phyloP scores from a whole-genome alignment of 2,329 filamentous ascomycete species.

The Cadophora malorum region DNA sequence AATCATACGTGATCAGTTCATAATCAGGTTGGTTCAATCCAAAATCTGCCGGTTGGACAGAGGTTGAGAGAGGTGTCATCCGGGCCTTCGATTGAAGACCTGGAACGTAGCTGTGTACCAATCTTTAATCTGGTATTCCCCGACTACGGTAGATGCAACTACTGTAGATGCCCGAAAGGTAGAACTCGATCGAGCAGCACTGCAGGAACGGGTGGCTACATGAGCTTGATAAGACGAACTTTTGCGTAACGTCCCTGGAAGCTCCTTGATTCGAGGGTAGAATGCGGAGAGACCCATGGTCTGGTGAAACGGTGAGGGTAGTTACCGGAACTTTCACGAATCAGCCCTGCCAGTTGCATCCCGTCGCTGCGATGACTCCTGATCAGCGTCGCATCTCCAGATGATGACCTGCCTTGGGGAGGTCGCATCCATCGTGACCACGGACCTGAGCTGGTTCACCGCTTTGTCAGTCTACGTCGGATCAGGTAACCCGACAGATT shows the following conservation, averaged over 20 bases:
- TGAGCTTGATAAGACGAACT: constrained; percentile 35
- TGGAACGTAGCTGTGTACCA: constrained; percentile 14
- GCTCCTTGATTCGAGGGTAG: constrained; percentile 39
- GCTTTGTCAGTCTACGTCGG: constrained; percentile 32
- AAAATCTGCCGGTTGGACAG: constrained; percentile 28
- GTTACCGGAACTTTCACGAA: constrained; percentile 24
- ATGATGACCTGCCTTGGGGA: constrained; percentile 11
- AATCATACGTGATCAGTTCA: constrained; percentile 7
- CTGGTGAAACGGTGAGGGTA: constrained; percentile 25
- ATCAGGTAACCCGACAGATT: constrained; percentile 34
- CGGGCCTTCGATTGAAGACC: constrained; percentile 16
- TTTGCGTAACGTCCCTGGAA: constrained; percentile 29
- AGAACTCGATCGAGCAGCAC: constrained; percentile 38
- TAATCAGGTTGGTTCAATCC: constrained; percentile 17
- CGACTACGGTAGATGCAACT: constrained; percentile 28
- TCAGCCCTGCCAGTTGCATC: constrained; percentile 43
- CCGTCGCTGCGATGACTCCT: constrained; percentile 22
- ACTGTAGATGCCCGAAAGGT: constrained; percentile 32
- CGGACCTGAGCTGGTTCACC: constrained; percentile 32
- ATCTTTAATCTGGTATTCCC: constrained; percentile 34
- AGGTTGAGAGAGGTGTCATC: constrained; percentile 8
- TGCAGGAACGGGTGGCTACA: constrained; percentile 43
- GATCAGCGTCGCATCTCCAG: constrained; percentile 22
- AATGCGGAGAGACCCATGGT: constrained; percentile 34
- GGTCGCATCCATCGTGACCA: constrained; percentile 35